Conservation (phyloP, 768 basidiomycete genomes). For the Lanmaoa rubissima region DNA sequence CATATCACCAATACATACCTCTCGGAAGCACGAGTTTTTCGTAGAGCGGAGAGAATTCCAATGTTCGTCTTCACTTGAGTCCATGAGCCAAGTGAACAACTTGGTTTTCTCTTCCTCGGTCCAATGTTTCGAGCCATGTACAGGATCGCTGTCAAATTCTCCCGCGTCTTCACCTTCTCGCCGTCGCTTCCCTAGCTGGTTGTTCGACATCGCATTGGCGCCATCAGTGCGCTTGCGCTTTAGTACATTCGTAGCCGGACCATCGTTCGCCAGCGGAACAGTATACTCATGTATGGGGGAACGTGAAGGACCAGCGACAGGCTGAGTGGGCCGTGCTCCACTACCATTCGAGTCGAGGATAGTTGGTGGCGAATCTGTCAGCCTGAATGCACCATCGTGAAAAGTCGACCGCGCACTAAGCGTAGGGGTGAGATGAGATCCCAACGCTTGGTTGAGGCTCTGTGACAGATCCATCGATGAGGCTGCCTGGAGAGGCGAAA, state of each 20-base stretch:
- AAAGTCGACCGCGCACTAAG: slow-evolving; percentile 33
- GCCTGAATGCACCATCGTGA: slow-evolving; percentile 29
- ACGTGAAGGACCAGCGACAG: slow-evolving; percentile 28
- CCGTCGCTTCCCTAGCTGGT: slow-evolving; percentile 31
- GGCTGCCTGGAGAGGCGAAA: slow-evolving; percentile 24
- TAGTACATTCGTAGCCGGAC: slow-evolving; percentile 17
- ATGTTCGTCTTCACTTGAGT: slow-evolving; percentile 64
- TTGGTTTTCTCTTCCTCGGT: slow-evolving; percentile 80
- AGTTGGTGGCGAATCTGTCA: slow-evolving; percentile 33
- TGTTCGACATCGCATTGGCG: slow-evolving; percentile 14
- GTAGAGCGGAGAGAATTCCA: slow-evolving; percentile 77
- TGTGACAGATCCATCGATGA: slow-evolving; percentile 31
- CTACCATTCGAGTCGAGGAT: slow-evolving; percentile 29
- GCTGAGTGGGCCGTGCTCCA: slow-evolving; percentile 25
- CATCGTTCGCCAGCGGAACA: slow-evolving; percentile 29
- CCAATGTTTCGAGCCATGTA: slow-evolving; percentile 78
- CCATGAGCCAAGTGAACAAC: slow-evolving; percentile 80
- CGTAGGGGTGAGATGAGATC: slow-evolving; percentile 46
- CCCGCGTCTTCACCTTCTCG: slow-evolving; percentile 29
- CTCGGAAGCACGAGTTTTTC: slow-evolving; percentile 80
- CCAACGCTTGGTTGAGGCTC: slow-evolving; percentile 62
- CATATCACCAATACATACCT: slow-evolving; percentile 41
- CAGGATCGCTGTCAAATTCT: slow-evolving; percentile 36
- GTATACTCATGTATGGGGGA: slow-evolving; percentile 36
- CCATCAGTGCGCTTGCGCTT: slow-evolving; percentile 52